Percentiles rank a stretch among this genome's conserved stretches.
These are phyloP conservation scores for Stephanodiscus triporus DNA, from an alignment of 108 stramenopile species.

Conservation along the genomic window DNA sequence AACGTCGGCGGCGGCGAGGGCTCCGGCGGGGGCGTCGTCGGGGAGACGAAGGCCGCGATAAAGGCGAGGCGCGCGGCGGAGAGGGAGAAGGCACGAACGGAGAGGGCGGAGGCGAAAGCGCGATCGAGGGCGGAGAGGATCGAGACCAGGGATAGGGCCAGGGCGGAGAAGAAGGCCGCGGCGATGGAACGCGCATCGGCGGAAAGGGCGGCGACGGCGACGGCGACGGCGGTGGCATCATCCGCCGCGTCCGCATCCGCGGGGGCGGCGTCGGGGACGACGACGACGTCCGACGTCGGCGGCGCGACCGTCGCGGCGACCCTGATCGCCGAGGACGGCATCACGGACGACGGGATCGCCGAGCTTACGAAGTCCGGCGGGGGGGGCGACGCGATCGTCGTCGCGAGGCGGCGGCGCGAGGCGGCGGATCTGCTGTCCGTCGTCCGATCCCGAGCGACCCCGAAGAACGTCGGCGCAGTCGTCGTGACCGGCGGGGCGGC, in stretches of 20 bases:
- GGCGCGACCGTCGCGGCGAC: neutral
- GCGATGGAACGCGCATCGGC: slow-evolving; percentile 7
- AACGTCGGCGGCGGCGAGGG: neutral
- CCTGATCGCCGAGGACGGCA: neutral
- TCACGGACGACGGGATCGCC: slow-evolving; percentile 20
- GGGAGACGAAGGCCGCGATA: slow-evolving; percentile 1
- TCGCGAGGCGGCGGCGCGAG: neutral
- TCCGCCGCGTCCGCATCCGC: slow-evolving; percentile 6
- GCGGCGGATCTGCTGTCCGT: neutral
- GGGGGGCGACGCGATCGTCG: neutral
- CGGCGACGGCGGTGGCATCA: slow-evolving; percentile 27
- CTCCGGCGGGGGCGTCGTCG: too few relatives aligned
- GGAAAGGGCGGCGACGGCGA: slow-evolving; percentile 26
- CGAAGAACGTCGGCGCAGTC: slow-evolving; percentile 53
- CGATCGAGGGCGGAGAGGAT: slow-evolving; percentile 21
- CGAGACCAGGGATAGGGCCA: slow-evolving; percentile 36
- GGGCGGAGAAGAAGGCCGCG: slow-evolving; percentile 34
- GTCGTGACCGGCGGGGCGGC: slow-evolving; percentile 62
- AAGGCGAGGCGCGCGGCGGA: slow-evolving; percentile 27
- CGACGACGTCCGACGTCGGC: too few relatives aligned
- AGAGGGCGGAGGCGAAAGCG: slow-evolving; percentile 9
- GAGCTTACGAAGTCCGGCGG: slow-evolving; percentile 6
- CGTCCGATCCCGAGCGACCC: slow-evolving; percentile 31
- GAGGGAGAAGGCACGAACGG: neutral
- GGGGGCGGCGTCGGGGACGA: neutral